Conservation (phyloP, 208 protist species). For the Leishmania aethiopica region DNA sequence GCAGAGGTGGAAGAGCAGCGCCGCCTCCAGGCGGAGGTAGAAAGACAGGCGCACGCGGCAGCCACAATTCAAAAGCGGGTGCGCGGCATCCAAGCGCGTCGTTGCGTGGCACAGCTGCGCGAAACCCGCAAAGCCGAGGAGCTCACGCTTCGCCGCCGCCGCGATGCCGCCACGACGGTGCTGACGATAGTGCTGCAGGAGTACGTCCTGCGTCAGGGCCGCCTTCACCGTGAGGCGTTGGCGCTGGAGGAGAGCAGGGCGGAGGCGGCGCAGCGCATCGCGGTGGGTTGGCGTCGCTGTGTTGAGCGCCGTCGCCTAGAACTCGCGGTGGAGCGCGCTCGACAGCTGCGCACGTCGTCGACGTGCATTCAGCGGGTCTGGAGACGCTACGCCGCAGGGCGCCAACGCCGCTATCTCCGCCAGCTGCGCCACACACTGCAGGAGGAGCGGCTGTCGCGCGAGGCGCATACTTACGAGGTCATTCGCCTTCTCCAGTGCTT, state of each 20-base stretch:
- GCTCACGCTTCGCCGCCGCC: constrained; percentile 3
- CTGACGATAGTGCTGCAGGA: constrained; percentile 54
- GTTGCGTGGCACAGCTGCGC: constrained; percentile 1
- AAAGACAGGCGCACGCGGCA: constrained; percentile 27
- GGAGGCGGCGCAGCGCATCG: constrained; percentile 51
- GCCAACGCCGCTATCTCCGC: constrained; percentile 65
- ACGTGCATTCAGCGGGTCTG: constrained; percentile 49
- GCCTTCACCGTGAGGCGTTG: constrained; percentile 30
- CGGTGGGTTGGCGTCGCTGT: constrained; percentile 35
- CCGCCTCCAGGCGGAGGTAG: constrained; percentile 12
- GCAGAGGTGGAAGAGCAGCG: constrained; percentile 38
- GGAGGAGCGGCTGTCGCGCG: constrained; percentile 44
- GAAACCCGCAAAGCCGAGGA: constrained; percentile 12
- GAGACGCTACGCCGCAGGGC: constrained; percentile 43
- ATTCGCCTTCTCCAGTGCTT: constrained; percentile 52
- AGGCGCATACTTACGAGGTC: constrained; percentile 35
- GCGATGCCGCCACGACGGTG: constrained; percentile 27
- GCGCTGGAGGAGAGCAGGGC: constrained; percentile 8
- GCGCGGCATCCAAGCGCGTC: constrained; percentile 37
- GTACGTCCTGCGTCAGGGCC: constrained; percentile 37
- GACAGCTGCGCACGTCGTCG: constrained; percentile 40
- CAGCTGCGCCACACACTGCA: constrained; percentile 36
- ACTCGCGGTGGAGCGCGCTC: constrained; percentile 36
- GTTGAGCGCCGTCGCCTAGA: constrained; percentile 44
- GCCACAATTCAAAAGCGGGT: constrained; percentile 43